phyloP scores from a whole-genome alignment of 129 eudicot genomes.

The Flaveria sonorensis region DNA sequence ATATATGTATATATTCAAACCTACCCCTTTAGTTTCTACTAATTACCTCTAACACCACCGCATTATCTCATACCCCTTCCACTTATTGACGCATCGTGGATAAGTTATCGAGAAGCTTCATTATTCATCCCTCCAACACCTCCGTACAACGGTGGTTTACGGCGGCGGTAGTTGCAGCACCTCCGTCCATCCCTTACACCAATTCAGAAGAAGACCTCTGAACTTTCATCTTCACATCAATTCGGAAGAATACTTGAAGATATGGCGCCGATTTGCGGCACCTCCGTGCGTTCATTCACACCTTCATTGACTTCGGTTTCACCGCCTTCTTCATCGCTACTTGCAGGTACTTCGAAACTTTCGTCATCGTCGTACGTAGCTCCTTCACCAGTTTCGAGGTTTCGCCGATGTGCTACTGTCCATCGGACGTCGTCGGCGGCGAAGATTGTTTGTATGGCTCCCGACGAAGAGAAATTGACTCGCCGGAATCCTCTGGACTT shows the following conservation, averaged over 20 bases:
- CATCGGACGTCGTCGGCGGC: constrained; percentile 16
- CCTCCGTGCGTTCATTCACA: constrained; percentile 30
- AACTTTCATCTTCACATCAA: neutral
- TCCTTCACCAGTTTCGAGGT: constrained; percentile 20
- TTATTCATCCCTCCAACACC: constrained; percentile 10
- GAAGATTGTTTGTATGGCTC: constrained; percentile 67
- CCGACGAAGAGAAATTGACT: constrained; percentile 79
- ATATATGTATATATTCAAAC: neutral
- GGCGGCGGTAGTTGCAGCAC: constrained; percentile 28
- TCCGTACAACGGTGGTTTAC: constrained; percentile 8
- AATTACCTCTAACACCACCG: constrained; percentile 21
- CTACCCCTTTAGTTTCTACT: constrained; percentile 13
- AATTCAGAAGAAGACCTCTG: neutral
- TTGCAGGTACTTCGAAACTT: constrained; percentile 8
- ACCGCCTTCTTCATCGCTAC: constrained; percentile 22
- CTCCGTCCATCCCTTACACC: constrained; percentile 26
- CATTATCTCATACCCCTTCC: constrained; percentile 2
- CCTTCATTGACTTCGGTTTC: constrained; percentile 29
- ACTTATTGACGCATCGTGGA: constrained; percentile 23
- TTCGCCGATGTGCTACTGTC: constrained; percentile 7
- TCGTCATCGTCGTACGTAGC: constrained; percentile 6
- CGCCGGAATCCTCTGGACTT: constrained; percentile 88
- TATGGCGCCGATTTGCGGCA: constrained; percentile 43
- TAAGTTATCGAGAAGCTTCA: constrained; percentile 18
- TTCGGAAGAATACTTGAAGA: neutral